Percentiles rank a stretch among this genome's conserved stretches.
Evolutionary conservation across 2,329 filamentous ascomycete species (phyloP).

Genomic region (Thielaviopsis punctulata): DNA sequence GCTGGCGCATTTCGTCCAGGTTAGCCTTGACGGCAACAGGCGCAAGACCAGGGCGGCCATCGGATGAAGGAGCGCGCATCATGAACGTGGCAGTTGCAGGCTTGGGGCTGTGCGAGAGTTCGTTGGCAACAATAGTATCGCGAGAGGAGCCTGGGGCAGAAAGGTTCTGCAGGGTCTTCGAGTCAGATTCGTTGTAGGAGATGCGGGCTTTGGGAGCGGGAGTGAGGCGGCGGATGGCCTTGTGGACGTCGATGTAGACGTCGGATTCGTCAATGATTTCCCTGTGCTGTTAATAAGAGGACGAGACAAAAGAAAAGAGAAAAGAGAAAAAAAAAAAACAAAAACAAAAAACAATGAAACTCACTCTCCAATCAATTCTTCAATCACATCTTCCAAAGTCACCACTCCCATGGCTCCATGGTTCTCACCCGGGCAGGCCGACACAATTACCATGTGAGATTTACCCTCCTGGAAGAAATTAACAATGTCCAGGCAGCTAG

Average conservation of each 20-base stretch:
- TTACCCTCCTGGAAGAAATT: slow-evolving; percentile 99
- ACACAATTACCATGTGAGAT: slow-evolving; percentile 95
- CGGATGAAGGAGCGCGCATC: slow-evolving; percentile 37
- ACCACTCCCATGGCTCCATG: slow-evolving; percentile 84
- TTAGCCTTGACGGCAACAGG: slow-evolving; percentile 41
- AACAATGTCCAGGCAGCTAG: slow-evolving; percentile 93
- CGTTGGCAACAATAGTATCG: not conserved
- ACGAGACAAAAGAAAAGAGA: slow-evolving; percentile 11
- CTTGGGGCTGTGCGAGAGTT: slow-evolving; percentile 6
- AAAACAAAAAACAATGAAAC: slow-evolving; percentile 21
- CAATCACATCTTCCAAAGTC: slow-evolving; percentile 93
- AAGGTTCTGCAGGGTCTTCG: slow-evolving; percentile 15
- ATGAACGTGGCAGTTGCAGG: slow-evolving; percentile 40
- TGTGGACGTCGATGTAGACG: slow-evolving; percentile 95
- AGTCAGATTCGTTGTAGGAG: slow-evolving; percentile 20
- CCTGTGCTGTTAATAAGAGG: slow-evolving; percentile 27
- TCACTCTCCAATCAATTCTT: slow-evolving; percentile 93
- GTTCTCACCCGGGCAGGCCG: slow-evolving; percentile 75
- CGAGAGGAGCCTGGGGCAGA: not conserved
- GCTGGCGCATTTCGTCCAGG: slow-evolving; percentile 43
- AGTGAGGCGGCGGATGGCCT: slow-evolving; percentile 78
- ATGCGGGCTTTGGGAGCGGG: slow-evolving; percentile 64
- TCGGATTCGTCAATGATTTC: slow-evolving; percentile 99
- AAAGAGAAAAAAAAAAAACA: not conserved
- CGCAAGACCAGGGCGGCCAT: slow-evolving; percentile 30